Evolutionary conservation across 305 asterid species (phyloP), one percentile per base, ranked within the genome.

Genomic region (Caryopteris hybrid): DNA sequence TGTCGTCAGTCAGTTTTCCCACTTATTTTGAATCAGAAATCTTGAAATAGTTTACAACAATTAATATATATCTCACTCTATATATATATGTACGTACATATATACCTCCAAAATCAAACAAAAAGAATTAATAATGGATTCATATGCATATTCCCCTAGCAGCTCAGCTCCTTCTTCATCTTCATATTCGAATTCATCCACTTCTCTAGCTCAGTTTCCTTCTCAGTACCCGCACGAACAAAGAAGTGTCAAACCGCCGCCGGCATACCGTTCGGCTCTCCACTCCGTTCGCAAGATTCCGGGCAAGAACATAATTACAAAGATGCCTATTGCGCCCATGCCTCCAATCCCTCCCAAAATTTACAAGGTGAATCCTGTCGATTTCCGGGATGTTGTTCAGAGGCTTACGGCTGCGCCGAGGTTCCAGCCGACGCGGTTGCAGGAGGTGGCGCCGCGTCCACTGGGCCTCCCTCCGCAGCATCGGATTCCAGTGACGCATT

Each of bases 401-500:
- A 71, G 62, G 71, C 83, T 80, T 0, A 81, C 89, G 3, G 68
- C 83, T 0, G 78, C 80, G 22, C 73, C 66, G 0, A 78, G 70
- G 66, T 73, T 46, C 34, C 84, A 48, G 43, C 71, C 61, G 2
- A 50, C 75, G 43, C 70, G 84, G 68, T 68, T 79, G 29, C 82
- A 72, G 70, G 88, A 78, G 82, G 84, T 69, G 78, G 85, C 91
- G 38, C 95, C 89, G 16, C 91, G 91, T 0, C 83, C 84, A 0
- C 79, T 85, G 0, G 81, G 77, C 58, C 81, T 87, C 31, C 43
- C 73, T 61, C 83, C 64, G 14, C 31, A n/a, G n/a, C n/a, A n/a
- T n/a, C n/a, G n/a, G n/a, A n/a, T n/a, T n/a, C n/a, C n/a, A n/a
- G n/a, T n/a, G n/a, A n/a, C n/a, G n/a, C n/a, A n/a, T n/a, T n/a